phyloP scores from a whole-genome alignment of 78 protist species.

The slime mould (Dictyostelium discoideum) region dicty_2.7 NC_007091.3:1790501-1791000 shows the following conservation, averaged over 20 bases:
- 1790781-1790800: conserved; percentile 61
- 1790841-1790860: conserved; percentile 49
- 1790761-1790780: conserved; percentile 55
- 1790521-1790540: conserved; percentile 60
- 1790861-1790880: not conserved
- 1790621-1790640: conserved; percentile 68
- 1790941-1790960: conserved; percentile 20
- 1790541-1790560: conserved; percentile 57
- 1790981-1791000: conserved; percentile 72
- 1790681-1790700: conserved; percentile 43
- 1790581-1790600: conserved; percentile 75
- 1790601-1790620: conserved; percentile 68
- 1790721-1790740: conserved; percentile 55
- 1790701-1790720: conserved; percentile 67
- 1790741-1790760: conserved; percentile 79
- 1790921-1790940: conserved; percentile 65
- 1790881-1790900: conserved; percentile 72
- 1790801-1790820: conserved; percentile 82
- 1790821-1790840: conserved; percentile 61
- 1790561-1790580: conserved; percentile 45
- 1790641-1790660: conserved; percentile 40
- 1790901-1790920: conserved; percentile 64
- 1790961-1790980: conserved; percentile 69
- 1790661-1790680: conserved; percentile 61
- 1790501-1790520: conserved; percentile 16